Conservation (phyloP, 2,329 filamentous ascomycete genomes). For the Aureobasidium sp. region DNA sequence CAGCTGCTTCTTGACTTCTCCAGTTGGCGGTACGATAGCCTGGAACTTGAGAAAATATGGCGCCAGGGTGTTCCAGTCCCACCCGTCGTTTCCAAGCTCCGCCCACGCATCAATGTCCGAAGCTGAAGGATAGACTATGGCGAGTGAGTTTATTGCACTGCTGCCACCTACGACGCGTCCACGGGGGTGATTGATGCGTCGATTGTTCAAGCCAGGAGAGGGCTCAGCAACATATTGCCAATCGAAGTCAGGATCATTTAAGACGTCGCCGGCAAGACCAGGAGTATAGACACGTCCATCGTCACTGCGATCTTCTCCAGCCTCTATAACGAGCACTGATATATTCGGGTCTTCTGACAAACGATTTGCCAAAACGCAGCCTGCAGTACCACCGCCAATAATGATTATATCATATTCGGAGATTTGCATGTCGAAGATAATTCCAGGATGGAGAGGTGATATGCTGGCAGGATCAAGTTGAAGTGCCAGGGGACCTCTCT, state of each 20-base stretch:
- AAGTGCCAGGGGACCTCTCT: no score
- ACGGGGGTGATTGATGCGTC: constrained; percentile 31
- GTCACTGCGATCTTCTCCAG: constrained; percentile 26
- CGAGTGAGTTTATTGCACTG: constrained; percentile 39
- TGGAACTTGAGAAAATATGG: constrained; percentile 41
- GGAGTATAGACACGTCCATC: constrained; percentile 28
- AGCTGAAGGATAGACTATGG: constrained; percentile 29
- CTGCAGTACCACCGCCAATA: constrained; percentile 30
- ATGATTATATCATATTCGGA: constrained; percentile 27
- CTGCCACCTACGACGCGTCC: constrained; percentile 44
- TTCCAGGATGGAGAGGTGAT: no score
- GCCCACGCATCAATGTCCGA: constrained; percentile 40
- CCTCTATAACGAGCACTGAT: constrained; percentile 29
- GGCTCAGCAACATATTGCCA: constrained; percentile 31
- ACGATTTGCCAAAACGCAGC: constrained; percentile 27
- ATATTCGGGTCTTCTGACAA: constrained; percentile 26
- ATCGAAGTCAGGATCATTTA: constrained; percentile 30
- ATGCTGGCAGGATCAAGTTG: no score
- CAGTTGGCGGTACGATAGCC: constrained; percentile 25
- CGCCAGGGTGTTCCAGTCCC: constrained; percentile 49
- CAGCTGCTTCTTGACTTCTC: constrained; percentile 6
- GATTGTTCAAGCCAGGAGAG: constrained; percentile 8
- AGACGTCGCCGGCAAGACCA: constrained; percentile 26
- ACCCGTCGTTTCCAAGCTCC: constrained; percentile 36
- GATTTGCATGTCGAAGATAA: neutral